Base-by-base conservation (phyloP, 2,329 filamentous ascomycete genomes). In the Zasmidium citrigriseum region DNA sequence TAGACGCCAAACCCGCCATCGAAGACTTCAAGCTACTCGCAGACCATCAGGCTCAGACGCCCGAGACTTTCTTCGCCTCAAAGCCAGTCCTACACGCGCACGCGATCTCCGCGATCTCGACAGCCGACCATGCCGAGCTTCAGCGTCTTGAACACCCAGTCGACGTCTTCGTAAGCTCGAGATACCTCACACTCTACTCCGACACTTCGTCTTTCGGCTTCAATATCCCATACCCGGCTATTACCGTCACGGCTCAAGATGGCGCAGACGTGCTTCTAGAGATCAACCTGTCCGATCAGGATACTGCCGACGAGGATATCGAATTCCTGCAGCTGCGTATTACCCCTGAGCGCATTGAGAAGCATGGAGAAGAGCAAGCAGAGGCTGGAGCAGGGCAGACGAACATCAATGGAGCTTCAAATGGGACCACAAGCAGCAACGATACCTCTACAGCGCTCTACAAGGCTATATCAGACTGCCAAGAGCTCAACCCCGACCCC, bases 211-310 rank as follows among this genome's bases (percentile, higher is more conserved):
- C 80, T 34, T 81, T 77, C 18, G 90, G 89, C 62, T 75, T 91
- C 46, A 81, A 85, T 44, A 89, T 93, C 64, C 85, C 88, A 0
- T 93, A 92, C 73, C 89, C 87, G 2, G 78, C 84, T 60, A 89
- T 93, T 71, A 86, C 86, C 21, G 86, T 93, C 16, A 89, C 92
- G 71, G 90, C 89, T 0, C 84, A 89, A 66, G 88, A 90, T 74
- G 83, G 85, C 56, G 66, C 70, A 54, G 78, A 77, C 4, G 80
- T 91, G 16, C 88, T 88, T 75, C 85, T 90, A 78, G 87, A 89
- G 70, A 79, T 90, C 34, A 85, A 88, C 60, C 81, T 89, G 63
- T 82, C 84, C 44, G 79, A 82, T 56, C 79, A 82, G 48, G 78
- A 78, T 10, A 73, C 83, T 27, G 83, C 87, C 50, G 88, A 89